Conservation (phyloP, 2,329 filamentous ascomycete species). For the Rutstroemia sp. region DNA sequence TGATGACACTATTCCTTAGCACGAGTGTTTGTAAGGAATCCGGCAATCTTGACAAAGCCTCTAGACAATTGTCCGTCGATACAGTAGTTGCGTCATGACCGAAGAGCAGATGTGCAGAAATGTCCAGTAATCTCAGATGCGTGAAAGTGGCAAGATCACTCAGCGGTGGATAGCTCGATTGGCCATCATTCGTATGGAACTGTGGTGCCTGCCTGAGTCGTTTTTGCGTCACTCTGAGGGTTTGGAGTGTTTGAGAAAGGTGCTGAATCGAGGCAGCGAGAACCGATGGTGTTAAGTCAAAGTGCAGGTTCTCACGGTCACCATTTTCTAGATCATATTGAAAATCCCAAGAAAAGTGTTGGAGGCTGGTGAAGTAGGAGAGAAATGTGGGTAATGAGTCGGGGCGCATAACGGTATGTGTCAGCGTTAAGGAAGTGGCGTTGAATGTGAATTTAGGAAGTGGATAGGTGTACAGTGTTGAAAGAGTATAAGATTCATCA, state of each 20-base stretch:
- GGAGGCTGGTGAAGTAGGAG: neutral
- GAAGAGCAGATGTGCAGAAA: neutral
- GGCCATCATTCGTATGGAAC: neutral
- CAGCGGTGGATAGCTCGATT: neutral
- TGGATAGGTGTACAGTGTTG: neutral
- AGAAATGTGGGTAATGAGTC: neutral
- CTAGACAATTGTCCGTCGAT: too few relatives aligned
- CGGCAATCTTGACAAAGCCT: too few relatives aligned
- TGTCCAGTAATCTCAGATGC: neutral
- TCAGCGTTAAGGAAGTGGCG: neutral
- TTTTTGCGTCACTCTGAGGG: neutral
- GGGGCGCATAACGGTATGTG: neutral
- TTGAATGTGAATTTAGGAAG: conserved; percentile 2
- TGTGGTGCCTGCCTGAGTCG: neutral
- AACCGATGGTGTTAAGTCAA: neutral
- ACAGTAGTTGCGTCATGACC: neutral
- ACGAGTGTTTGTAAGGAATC: too few relatives aligned
- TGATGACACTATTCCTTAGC: too few relatives aligned
- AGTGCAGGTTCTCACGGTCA: neutral
- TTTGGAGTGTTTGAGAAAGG: neutral
- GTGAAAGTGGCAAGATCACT: neutral
- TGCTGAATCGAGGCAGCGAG: neutral
- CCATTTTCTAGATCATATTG: neutral
- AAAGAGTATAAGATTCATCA: neutral
- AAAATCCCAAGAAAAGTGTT: neutral